Conservation (phyloP, 2,329 filamentous ascomycete species). For the Thielaviopsis populi region DNA sequence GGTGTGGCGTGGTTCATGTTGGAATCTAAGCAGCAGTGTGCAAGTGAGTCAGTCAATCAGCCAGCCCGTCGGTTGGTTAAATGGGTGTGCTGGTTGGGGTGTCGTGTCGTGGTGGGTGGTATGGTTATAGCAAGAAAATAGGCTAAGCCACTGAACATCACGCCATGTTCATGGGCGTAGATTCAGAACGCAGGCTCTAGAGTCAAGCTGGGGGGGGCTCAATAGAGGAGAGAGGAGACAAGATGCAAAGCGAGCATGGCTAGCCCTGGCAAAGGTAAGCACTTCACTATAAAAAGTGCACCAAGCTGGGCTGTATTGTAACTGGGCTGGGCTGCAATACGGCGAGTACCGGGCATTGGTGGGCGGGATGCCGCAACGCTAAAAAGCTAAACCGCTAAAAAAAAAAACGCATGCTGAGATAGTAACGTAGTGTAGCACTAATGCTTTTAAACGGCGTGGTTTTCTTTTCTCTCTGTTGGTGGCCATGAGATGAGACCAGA, state of each 20-base stretch:
- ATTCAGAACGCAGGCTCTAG: not conserved
- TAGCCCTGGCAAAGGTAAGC: not conserved
- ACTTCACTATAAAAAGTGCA: not conserved
- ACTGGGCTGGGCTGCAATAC: not conserved
- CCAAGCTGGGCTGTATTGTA: not conserved
- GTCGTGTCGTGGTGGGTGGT: not conserved
- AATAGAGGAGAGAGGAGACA: slow-evolving; percentile 4
- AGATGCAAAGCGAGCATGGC: not conserved
- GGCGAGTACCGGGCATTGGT: not conserved
- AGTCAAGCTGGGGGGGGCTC: not conserved
- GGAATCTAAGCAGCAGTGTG: too few relatives aligned
- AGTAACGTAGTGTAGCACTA: not conserved
- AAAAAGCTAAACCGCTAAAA: not conserved
- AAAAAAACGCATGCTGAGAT: not conserved
- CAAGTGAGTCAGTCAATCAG: not conserved
- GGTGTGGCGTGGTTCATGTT: too few relatives aligned
- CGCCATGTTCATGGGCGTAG: not conserved
- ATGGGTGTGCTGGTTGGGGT: not conserved
- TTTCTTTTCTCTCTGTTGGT: too few relatives aligned
- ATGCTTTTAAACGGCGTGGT: too few relatives aligned
- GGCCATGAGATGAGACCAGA: too few relatives aligned
- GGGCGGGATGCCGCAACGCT: not conserved
- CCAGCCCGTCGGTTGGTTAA: not conserved
- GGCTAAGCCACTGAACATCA: slow-evolving; percentile 1
- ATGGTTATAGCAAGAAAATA: not conserved